Evolutionary conservation across 75 land plant species (phyloP).

Genomic region (Isoetes taiwanensis): DNA sequence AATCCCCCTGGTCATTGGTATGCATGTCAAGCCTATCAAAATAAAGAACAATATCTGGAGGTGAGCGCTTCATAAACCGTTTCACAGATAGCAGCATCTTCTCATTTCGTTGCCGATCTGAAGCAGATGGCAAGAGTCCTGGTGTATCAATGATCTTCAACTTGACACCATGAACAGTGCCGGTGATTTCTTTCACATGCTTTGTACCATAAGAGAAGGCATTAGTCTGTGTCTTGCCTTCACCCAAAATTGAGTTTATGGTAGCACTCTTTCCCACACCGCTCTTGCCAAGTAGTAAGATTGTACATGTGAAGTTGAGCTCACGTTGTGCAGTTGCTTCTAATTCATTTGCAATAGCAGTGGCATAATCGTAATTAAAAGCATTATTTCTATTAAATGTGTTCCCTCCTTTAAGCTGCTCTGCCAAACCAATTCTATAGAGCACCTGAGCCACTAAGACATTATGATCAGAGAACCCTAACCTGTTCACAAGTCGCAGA

Average conservation of each 20-base stretch:
- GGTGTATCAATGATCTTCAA: constrained; percentile 2
- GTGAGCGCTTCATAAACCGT: neutral
- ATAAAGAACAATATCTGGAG: constrained; percentile 3
- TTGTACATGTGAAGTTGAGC: neutral
- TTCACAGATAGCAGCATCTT: neutral
- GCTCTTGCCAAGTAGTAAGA: neutral
- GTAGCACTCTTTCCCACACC: constrained; percentile 7
- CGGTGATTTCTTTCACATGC: too few relatives aligned
- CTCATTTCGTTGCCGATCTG: neutral
- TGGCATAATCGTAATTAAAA: neutral
- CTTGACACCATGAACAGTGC: neutral
- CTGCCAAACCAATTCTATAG: constrained; percentile 39
- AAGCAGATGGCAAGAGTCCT: neutral
- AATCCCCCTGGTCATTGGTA: neutral
- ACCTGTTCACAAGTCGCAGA: constrained; percentile 36
- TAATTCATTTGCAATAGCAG: neutral
- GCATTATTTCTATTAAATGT: neutral
- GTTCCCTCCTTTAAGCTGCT: constrained; percentile 28
- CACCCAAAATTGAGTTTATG: constrained; percentile 1
- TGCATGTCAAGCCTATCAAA: neutral
- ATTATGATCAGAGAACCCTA: constrained; percentile 46
- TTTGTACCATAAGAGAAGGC: too few relatives aligned
- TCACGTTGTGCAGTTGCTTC: neutral
- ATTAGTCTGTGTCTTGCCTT: too few relatives aligned
- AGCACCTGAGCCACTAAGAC: constrained; percentile 42